Evolutionary conservation across 345 rosid species (phyloP), one percentile per base, ranked within the genome.

Genomic region (Hibiscus tridactylites): DNA sequence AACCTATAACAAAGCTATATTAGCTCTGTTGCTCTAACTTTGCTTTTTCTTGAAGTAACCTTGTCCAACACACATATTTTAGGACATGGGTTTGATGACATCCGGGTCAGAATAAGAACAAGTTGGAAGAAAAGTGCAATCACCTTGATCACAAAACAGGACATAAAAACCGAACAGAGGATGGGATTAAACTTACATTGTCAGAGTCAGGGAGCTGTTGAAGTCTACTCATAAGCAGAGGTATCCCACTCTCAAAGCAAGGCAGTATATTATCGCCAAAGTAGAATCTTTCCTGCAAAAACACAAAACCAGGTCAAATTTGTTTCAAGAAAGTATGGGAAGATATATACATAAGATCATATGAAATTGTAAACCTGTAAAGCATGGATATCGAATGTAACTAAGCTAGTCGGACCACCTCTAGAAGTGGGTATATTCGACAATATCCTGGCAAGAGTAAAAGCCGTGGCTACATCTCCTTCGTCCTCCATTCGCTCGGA

Each of bases 401-500:
- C 97, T 77, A 94, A 82, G 78, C 96, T 91, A 72, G 97, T 94
- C 1, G 97, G 97, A 4, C 97, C 97, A 47, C 97, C 98, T 74
- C 96, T 86, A 0, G 98, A 85, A 73, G 87, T 76, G 0, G 97
- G 98, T 74, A 90, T 91, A 59, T 90, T 84, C 1, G 98, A 91
- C 75, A 94, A 83, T 63, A 90, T 91, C 83, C 97, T 87, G 4
- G 98, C 97, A 7, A 94, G 96, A 70, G 98, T 94, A 71, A 91
- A 94, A 70, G 98, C 98, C 10, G 98, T 94, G 0, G 97, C 97
- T 5, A 90, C 93, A 63, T 91, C 97, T 37, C 98, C 98, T 77
- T 94, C 97, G 3, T 91, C 97, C 81, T 94, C 98, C 98, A 94
- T 94, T 24, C 97, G 86, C 85, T 94, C 98, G 0, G 93, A 94